Conservation (phyloP, 202 grass and related monocot genomes). For the Carex sylvatica region DNA sequence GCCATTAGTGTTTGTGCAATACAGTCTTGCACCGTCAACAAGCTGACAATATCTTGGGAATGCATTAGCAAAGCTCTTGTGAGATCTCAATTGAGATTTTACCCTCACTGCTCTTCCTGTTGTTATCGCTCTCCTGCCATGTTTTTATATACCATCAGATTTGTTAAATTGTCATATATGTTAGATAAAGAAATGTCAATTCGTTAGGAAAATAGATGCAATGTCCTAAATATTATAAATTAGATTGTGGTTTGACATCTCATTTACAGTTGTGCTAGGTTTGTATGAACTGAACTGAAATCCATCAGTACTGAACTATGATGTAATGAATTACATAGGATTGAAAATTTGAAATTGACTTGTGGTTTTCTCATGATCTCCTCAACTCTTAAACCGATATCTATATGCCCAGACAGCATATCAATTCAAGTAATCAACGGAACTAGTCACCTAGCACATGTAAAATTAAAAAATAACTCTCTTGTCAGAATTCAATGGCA, state of each 20-base stretch:
- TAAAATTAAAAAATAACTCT: not conserved
- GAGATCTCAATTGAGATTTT: constrained; percentile 78
- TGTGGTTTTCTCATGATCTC: too few relatives aligned
- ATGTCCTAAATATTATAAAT: not conserved
- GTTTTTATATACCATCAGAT: not conserved
- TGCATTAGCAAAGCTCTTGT: constrained; percentile 69
- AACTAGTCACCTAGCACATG: not conserved
- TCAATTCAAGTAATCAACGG: not conserved
- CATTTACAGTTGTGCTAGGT: not conserved
- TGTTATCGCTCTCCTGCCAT: constrained; percentile 83
- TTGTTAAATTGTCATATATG: not conserved
- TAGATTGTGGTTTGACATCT: not conserved
- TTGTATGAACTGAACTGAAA: not conserved
- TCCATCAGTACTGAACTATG: not conserved
- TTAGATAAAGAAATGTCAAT: not conserved
- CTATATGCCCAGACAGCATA: not conserved
- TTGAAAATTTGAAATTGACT: not conserved
- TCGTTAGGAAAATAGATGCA: not conserved
- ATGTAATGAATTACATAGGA: not conserved
- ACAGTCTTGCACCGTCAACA: constrained; percentile 76
- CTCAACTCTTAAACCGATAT: not conserved
- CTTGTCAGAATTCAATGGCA: not conserved
- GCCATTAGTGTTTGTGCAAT: constrained; percentile 66
- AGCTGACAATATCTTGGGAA: constrained; percentile 72
- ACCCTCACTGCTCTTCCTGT: constrained; percentile 84